Base-by-base conservation (phyloP, 2,329 filamentous ascomycete genomes). In the Fusarium anguioides region DNA sequence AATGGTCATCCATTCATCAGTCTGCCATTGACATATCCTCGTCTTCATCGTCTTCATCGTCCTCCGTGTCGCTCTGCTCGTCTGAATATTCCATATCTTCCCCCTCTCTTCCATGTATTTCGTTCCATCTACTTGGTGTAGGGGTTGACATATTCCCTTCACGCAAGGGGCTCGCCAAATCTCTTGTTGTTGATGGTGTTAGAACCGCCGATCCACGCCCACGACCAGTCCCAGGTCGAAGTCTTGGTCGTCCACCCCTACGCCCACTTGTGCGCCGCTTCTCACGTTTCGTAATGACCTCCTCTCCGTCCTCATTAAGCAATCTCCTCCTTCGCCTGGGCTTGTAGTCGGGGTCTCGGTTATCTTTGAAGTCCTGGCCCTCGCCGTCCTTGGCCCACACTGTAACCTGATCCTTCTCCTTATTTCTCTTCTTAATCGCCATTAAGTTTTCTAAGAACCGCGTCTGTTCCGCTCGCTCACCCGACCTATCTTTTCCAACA, bases 381-480 rank as follows among this genome's bases (percentile, higher is more conserved):
- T 75, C 73, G 29, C 80, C 81, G 36, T 83, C 80, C 24, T 77
- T 74, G 8, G 85, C 84, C 73, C 86, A 84, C 6, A 89, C 82
- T 0, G 89, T 91, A 24, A 92, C 88, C 17, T 86, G 79, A 72
- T 93, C 91, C 18, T 76, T 81, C 75, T 93, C 89, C 9, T 89
- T 89, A 68, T 83, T 87, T 26, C 82, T 82, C 46, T 82, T 83
- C 76, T 93, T 93, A 49, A 90, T 77, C 14, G 84, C 82, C 67
- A 89, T 90, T 23, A 94, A 73, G 26, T 86, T 86, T 69, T 91
- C 86, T 3, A 93, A 78, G 72, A 93, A 93, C 10, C 83, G 76
- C 7, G 82, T 81, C 68, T 84, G 81, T 18, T 81, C 80, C 24
- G 81, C 79, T 36, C 83, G 78, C 67, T 82, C 81, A 23, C 84